Base-by-base conservation (phyloP, 257 asterid genomes). In the Coffea eugenioides region DNA sequence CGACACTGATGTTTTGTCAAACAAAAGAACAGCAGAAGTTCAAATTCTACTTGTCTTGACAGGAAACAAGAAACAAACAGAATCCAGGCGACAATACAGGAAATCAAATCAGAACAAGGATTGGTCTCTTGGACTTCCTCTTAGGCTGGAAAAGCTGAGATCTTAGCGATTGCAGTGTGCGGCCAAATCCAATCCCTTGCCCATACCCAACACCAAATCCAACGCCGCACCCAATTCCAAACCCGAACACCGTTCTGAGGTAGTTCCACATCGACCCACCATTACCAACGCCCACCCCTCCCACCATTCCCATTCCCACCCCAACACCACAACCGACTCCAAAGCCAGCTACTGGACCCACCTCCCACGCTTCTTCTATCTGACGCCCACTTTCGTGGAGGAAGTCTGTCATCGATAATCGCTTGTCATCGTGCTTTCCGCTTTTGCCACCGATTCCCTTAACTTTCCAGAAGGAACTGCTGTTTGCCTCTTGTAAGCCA, bases 281-380 rank as follows among this genome's bases (percentile, higher is more conserved):
- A 31, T 31, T 31, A 31, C 34, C 92, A 16, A 87, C 62, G 5
- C 95, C 97, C 25, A 84, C 81, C 54, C 93, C 94, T 61, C 97
- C 98, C 0, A 84, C 91, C 2, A 90, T 84, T 18, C 94, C 97
- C 31, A 90, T 59, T 31, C 98, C 98, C 74, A 94, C 36, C 13
- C 98, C 98, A 43, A 86, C 86, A 41, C 98, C 97, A 77, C 98
- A 92, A 7, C 97, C 98, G 14, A 88, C 73, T 8, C 98, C 98
- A 15, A 87, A 87, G 71, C 98, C 97, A 13, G 85, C 88, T 20
- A 97, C 97, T 23, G 98, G 98, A 3, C 97, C 98, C 74, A 87
- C 72, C 59, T 88, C 86, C 43, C 3, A 39, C 71, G 80, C 83
- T 78, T 88, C 93, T 57, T 86, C 85, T 0, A 82, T 27, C 66